phyloP scores from a whole-genome alignment of 352 stramenopile genomes.

The Globisporangium nodosum region DNA sequence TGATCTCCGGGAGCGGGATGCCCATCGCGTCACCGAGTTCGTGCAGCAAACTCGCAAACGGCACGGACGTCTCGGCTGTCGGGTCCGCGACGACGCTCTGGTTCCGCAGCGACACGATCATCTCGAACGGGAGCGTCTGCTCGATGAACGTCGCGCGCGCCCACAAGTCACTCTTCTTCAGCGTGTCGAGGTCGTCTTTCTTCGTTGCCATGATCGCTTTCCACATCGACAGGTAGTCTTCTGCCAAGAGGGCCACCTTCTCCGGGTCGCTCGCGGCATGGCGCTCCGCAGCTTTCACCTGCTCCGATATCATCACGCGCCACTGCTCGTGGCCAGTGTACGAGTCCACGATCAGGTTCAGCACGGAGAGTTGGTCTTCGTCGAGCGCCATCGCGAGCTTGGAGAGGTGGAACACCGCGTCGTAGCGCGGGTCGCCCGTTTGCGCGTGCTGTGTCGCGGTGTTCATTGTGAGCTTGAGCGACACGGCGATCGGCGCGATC shows the following conservation, averaged over 20 bases:
- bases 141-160: slow-evolving; percentile 47
- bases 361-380: slow-evolving; percentile 79
- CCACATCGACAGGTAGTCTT: slow-evolving; percentile 75
- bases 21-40: slow-evolving; percentile 68
- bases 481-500: slow-evolving; percentile 74
- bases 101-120: slow-evolving; percentile 78
- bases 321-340: slow-evolving; percentile 71
- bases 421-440: slow-evolving; percentile 72
- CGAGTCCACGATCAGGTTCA: slow-evolving; percentile 71
- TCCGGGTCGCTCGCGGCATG: slow-evolving; percentile 38
- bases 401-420: slow-evolving; percentile 74
- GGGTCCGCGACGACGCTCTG: slow-evolving; percentile 45
- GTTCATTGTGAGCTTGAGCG: slow-evolving; percentile 88
- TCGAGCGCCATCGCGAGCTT: slow-evolving; percentile 69
- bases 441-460: slow-evolving; percentile 63
- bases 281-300: slow-evolving; percentile 54
- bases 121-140: slow-evolving; percentile 63
- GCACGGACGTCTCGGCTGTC: slow-evolving; percentile 22
- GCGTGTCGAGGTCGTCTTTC: slow-evolving; percentile 46
- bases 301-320: slow-evolving; percentile 62
- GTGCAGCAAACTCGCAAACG: slow-evolving; percentile 49
- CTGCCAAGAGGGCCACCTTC: slow-evolving; percentile 31
- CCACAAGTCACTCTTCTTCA: slow-evolving; percentile 67
- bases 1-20: slow-evolving; percentile 81
- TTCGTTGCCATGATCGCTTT: slow-evolving; percentile 58